Evolutionary conservation across 139 green algal genomes (phyloP).

Genomic region (Nannochloris sp.): DNA sequence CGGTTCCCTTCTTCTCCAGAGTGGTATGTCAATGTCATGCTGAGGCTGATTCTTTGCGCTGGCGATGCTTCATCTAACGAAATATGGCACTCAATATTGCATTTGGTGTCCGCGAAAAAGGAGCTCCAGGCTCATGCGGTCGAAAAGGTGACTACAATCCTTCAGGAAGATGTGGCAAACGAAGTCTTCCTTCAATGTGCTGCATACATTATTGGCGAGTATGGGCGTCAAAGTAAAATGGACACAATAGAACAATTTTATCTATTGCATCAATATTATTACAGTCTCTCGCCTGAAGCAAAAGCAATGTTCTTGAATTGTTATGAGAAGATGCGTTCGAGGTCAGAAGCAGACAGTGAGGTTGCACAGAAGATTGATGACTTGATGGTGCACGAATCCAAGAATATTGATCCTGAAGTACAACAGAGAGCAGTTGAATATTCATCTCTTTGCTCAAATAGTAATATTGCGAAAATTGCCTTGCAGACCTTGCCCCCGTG

Average conservation of each 20-base stretch:
- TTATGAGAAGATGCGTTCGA: slow-evolving; percentile 47
- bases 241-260: slow-evolving; percentile 57
- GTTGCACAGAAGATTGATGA: too few species aligned
- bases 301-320: slow-evolving; percentile 79
- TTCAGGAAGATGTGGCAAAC: slow-evolving; percentile 44
- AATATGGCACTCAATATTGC: slow-evolving; percentile 84
- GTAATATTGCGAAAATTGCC: slow-evolving; percentile 32
- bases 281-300: slow-evolving; percentile 42
- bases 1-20: slow-evolving; percentile 49
- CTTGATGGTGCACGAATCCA: slow-evolving; percentile 15
- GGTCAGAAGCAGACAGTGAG: too few species aligned
- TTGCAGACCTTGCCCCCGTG: slow-evolving; percentile 73
- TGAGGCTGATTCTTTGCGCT: slow-evolving; percentile 83
- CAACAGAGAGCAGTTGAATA: slow-evolving; percentile 94
- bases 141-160: slow-evolving; percentile 39
- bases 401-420: slow-evolving; percentile 62
- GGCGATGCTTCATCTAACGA: slow-evolving; percentile 90
- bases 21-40: slow-evolving; percentile 87
- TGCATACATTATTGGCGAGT: slow-evolving; percentile 88
- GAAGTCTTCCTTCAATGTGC: slow-evolving; percentile 67
- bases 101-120: slow-evolving; percentile 91
- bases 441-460: slow-evolving; percentile 35
- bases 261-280: slow-evolving; percentile 68
- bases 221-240: slow-evolving; percentile 42
- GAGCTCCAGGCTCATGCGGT: slow-evolving; percentile 81